A percentile compares a stretch with the other conserved stretches of the same genome.
Evolutionary conservation across 176 grass and related monocot species (phyloP).

Genomic region (Phoenix dactylifera): DNA sequence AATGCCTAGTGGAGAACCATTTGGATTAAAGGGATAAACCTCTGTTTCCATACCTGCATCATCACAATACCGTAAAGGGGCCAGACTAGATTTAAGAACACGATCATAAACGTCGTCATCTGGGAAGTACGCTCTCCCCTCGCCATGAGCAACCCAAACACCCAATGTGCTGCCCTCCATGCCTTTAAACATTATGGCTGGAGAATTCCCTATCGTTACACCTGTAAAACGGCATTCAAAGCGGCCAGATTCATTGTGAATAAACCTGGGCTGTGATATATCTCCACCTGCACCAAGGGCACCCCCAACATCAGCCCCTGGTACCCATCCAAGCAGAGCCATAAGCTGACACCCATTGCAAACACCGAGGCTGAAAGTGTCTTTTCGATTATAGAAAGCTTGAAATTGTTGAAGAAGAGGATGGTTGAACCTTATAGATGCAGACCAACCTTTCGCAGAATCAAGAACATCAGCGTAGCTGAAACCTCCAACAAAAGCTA

Average conservation of each 20-base stretch:
- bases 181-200: constrained; percentile 83
- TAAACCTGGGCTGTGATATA: constrained; percentile 84
- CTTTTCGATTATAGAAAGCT: constrained; percentile 60
- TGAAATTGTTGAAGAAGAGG: constrained; percentile 72
- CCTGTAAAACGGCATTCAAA: constrained; percentile 83
- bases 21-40: constrained; percentile 87
- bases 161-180: constrained; percentile 85
- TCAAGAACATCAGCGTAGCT: constrained; percentile 90
- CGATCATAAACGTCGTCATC: constrained; percentile 40
- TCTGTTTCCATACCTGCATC: constrained; percentile 57
- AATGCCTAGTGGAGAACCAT: constrained; percentile 85
- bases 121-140: constrained; percentile 80
- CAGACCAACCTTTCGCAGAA: constrained; percentile 93
- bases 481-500: constrained; percentile 92
- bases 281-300: constrained; percentile 49
- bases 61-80: constrained; percentile 71
- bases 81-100: constrained; percentile 52
- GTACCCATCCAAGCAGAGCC: constrained; percentile 97
- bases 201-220: constrained; percentile 56
- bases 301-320: constrained; percentile 45
- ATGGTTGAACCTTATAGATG: constrained; percentile 84
- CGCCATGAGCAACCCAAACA: constrained; percentile 84
- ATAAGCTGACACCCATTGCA: constrained; percentile 94
- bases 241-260: constrained; percentile 86
- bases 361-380: constrained; percentile 92